A percentile compares a stretch with the other conserved stretches of the same genome.
These are phyloP conservation scores for Grosmannia serpens DNA, from an alignment of 2,329 filamentous ascomycete species.

Conservation along the genomic window DNA sequence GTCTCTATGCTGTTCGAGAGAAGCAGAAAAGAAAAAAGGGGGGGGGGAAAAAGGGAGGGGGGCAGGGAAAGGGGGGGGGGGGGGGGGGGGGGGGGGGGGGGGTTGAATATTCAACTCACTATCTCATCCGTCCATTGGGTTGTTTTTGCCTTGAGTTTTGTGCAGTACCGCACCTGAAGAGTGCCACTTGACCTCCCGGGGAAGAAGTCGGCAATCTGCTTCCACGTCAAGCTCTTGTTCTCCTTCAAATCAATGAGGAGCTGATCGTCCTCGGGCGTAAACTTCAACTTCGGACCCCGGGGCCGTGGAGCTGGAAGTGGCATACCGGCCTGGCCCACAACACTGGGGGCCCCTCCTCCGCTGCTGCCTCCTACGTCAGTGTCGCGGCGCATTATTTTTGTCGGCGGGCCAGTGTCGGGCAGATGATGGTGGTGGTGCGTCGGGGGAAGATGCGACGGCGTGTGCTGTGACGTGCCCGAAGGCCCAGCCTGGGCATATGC, in stretches of 20 bases:
- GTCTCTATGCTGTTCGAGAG: too few relatives aligned
- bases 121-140: conserved; percentile 90
- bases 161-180: conserved; percentile 87
- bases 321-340: conserved; percentile 82
- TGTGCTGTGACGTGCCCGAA: conserved; percentile 15
- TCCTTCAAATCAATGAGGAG: conserved; percentile 84
- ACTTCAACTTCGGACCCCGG: conserved; percentile 82
- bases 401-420: conserved; percentile 57
- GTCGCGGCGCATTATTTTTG: conserved; percentile 53
- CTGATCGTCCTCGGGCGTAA: conserved; percentile 84
- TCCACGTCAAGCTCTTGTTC: conserved; percentile 91
- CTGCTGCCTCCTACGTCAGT: conserved; percentile 26
- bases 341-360: conserved; percentile 55
- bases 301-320: conserved; percentile 69
- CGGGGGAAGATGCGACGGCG: conserved; percentile 20
- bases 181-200: conserved; percentile 83
- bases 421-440: conserved; percentile 70
- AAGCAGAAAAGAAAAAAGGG: conserved; percentile 11
- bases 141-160: conserved; percentile 87
- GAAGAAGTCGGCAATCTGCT: conserved; percentile 95
- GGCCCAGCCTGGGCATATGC: conserved; percentile 35
- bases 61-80: too few relatives aligned
- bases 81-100: background rate
- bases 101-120: conserved; percentile 41
- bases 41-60: too few relatives aligned